These are phyloP conservation scores for Groenewaldozyma auringiensis DNA, from an alignment of 1,139 yeast species.

Conservation along the genomic window DNA sequence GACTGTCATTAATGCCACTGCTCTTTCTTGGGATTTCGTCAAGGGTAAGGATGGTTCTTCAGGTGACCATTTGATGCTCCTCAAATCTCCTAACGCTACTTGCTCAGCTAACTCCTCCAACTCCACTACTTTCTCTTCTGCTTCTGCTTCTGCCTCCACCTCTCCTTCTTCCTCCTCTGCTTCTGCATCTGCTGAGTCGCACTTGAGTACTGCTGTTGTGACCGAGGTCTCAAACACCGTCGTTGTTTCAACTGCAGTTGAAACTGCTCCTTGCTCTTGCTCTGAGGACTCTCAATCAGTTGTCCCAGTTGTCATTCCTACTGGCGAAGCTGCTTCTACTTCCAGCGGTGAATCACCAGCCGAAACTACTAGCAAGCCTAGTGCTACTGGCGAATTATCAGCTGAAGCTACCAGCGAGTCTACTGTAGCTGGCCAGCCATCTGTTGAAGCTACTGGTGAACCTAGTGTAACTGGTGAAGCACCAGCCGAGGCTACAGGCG, in stretches of 20 bases:
- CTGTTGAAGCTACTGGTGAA: background rate
- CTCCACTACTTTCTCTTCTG: background rate
- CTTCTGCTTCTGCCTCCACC: background rate
- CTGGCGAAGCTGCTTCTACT: background rate
- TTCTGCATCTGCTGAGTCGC: too few relatives aligned
- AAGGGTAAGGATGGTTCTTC: slow-evolving; percentile 16
- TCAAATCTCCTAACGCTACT: background rate
- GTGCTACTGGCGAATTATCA: too few relatives aligned
- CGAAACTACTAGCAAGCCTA: background rate
- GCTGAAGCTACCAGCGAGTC: background rate
- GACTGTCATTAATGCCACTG: slow-evolving; percentile 15
- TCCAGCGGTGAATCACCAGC: background rate
- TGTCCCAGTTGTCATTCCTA: too few relatives aligned
- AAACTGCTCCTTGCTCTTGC: background rate
- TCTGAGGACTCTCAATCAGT: too few relatives aligned
- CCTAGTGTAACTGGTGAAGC: background rate
- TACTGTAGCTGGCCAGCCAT: background rate
- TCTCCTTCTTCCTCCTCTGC: too few relatives aligned
- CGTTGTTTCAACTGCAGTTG: background rate
- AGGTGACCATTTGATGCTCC: background rate
- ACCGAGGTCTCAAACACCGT: background rate
- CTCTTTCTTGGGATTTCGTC: slow-evolving; percentile 17
- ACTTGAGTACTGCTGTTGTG: background rate
- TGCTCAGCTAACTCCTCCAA: background rate
- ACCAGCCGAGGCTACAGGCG: background rate